Conservation (phyloP, 169 alveolate genomes). For the Fabrea salina region DNA sequence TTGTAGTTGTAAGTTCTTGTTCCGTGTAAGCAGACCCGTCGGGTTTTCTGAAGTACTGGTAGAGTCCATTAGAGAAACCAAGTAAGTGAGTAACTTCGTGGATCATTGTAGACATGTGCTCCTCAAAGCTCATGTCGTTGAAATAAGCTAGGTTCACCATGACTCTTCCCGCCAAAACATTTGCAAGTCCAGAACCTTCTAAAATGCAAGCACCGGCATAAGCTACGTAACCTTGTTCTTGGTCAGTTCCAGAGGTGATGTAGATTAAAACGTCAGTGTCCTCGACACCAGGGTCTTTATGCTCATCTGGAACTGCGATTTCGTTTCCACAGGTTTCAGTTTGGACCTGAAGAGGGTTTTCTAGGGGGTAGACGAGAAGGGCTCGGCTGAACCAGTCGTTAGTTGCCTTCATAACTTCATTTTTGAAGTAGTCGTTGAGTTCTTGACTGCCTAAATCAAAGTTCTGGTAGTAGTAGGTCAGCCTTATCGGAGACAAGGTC, state of each 20-base stretch:
- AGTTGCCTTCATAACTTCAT: neutral
- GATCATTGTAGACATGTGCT: neutral
- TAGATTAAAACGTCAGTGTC: neutral
- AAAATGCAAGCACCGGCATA: neutral
- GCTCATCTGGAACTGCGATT: neutral
- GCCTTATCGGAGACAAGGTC: neutral
- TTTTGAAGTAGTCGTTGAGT: neutral
- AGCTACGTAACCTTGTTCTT: neutral
- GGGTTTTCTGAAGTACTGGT: neutral
- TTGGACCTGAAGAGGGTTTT: neutral
- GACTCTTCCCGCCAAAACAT: slow-evolving; percentile 10
- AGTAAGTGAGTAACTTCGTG: slow-evolving; percentile 16
- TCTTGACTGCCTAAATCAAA: neutral
- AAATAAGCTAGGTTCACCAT: neutral
- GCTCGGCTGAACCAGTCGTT: neutral
- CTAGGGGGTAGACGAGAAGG: neutral
- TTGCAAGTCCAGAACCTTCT: neutral
- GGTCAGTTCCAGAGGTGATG: neutral
- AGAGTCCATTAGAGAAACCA: neutral
- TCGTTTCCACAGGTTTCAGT: neutral
- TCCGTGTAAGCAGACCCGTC: neutral
- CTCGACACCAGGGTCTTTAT: neutral
- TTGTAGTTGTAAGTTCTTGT: neutral
- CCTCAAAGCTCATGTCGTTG: neutral
- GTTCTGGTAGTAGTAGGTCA: neutral